Conservation (phyloP, 192 early-diverging fungal species). For the Coemansia sp. region DNA sequence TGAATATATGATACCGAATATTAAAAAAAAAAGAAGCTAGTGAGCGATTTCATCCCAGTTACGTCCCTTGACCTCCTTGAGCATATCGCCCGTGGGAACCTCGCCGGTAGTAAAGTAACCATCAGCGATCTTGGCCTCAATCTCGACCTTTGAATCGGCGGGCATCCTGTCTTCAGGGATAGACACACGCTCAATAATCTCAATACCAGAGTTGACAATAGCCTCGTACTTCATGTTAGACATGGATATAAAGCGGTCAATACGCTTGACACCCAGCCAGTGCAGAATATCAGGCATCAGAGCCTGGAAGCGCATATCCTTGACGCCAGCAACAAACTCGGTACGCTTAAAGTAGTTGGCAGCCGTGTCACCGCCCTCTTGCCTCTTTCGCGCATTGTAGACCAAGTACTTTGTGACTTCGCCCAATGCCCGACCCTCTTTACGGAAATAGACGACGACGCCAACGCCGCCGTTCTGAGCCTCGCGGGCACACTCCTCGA, state of each 20-base stretch:
- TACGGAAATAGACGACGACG: slow-evolving; percentile 95
- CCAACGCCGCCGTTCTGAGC: slow-evolving; percentile 92
- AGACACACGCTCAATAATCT: slow-evolving; percentile 84
- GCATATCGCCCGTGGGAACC: slow-evolving; percentile 60
- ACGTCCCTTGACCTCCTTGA: slow-evolving; percentile 77
- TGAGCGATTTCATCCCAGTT: slow-evolving; percentile 74
- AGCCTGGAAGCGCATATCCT: slow-evolving; percentile 97
- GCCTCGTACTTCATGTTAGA: slow-evolving; percentile 94
- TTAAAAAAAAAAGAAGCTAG: slow-evolving; percentile 7
- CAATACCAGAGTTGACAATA: slow-evolving; percentile 83
- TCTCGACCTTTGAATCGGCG: slow-evolving; percentile 90
- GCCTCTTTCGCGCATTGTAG: slow-evolving; percentile 90
- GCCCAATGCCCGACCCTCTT: slow-evolving; percentile 92
- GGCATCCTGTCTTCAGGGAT: slow-evolving; percentile 92
- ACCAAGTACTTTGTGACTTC: slow-evolving; percentile 97
- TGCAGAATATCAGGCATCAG: slow-evolving; percentile 96
- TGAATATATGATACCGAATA: not conserved
- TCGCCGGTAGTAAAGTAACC: slow-evolving; percentile 86
- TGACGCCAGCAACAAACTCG: slow-evolving; percentile 86
- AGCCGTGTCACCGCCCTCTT: slow-evolving; percentile 86
- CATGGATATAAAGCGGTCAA: slow-evolving; percentile 90
- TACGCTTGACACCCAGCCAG: slow-evolving; percentile 93
- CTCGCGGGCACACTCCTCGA: slow-evolving; percentile 85
- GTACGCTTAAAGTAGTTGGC: slow-evolving; percentile 88
- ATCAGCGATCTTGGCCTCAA: slow-evolving; percentile 96